Conservation (phyloP, 2,329 filamentous ascomycete species). For the Fusarium irregulare region DNA sequence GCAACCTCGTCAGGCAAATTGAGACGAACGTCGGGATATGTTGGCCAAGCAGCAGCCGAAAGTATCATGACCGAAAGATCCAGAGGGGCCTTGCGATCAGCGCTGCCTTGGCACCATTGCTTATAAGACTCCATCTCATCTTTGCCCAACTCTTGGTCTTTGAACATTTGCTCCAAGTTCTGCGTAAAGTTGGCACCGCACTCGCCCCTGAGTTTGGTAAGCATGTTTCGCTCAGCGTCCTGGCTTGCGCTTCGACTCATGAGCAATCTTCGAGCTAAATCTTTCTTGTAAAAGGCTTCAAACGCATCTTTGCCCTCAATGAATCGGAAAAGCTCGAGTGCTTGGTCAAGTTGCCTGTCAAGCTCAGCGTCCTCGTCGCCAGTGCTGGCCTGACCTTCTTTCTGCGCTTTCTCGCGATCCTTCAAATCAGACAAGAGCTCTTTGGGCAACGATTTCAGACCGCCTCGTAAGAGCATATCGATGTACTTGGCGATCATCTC, state of each 20-base stretch:
- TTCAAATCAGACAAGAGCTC: conserved; percentile 72
- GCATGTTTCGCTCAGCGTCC: conserved; percentile 96
- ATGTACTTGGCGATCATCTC: conserved; percentile 99
- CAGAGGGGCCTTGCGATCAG: conserved; percentile 62
- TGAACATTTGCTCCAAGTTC: conserved; percentile 99
- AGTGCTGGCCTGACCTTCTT: conserved; percentile 72
- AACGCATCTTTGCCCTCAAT: conserved; percentile 98
- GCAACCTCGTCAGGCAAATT: conserved; percentile 81
- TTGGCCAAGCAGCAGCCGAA: conserved; percentile 92
- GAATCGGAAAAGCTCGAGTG: conserved; percentile 94
- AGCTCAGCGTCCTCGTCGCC: conserved; percentile 93
- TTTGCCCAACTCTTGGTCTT: conserved; percentile 91
- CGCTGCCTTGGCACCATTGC: conserved; percentile 68
- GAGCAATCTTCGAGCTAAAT: conserved; percentile 87
- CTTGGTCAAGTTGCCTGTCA: conserved; percentile 90
- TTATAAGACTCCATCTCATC: conserved; percentile 96
- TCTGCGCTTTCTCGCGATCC: conserved; percentile 68
- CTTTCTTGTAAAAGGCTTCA: conserved; percentile 99
- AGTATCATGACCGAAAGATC: conserved; percentile 85
- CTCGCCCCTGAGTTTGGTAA: conserved; percentile 89
- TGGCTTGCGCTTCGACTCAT: conserved; percentile 94
- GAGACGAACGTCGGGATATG: conserved; percentile 80
- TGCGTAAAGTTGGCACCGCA: conserved; percentile 95
- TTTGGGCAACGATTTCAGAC: conserved; percentile 83
- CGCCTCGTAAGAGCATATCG: conserved; percentile 87